A percentile compares a stretch with the other conserved stretches of the same genome.
Conservation (phyloP, 148 eudicot genomes). For the Persicaria tinctoria region DNA sequence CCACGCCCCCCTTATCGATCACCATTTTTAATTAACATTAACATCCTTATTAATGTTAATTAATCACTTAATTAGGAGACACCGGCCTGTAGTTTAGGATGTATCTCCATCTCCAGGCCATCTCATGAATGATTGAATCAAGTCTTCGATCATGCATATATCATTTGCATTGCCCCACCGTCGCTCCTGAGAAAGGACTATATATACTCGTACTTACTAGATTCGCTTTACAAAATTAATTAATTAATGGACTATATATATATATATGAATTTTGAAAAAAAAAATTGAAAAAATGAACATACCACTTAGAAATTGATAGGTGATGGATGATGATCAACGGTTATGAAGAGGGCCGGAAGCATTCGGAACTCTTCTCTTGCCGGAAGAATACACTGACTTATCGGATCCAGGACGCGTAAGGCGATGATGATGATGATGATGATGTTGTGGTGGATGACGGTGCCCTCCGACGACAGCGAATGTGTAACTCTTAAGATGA, state of each 20-base stretch:
- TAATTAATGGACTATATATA: no score
- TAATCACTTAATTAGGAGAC: background rate
- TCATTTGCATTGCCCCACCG: no score
- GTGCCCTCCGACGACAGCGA: background rate
- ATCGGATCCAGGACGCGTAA: background rate
- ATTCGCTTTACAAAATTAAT: no score
- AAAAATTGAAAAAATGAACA: no score
- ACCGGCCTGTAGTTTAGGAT: background rate
- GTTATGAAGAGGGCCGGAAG: constrained; percentile 5
- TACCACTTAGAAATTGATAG: no score
- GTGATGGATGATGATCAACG: background rate
- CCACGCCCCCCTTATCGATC: background rate
- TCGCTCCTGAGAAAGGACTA: no score
- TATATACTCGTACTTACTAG: no score
- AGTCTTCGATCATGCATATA: no score
- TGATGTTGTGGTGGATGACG: background rate
- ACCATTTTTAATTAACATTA: background rate
- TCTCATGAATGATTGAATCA: no score
- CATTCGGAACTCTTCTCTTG: constrained; percentile 8
- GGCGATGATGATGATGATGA: background rate
- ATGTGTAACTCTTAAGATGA: background rate
- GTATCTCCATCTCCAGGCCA: background rate
- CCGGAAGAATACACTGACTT: constrained; percentile 1
- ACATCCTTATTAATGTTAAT: background rate
- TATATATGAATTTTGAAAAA: no score